Evolutionary conservation across 352 stramenopile species (phyloP).

Genomic region (Lagenidium giganteum): DNA sequence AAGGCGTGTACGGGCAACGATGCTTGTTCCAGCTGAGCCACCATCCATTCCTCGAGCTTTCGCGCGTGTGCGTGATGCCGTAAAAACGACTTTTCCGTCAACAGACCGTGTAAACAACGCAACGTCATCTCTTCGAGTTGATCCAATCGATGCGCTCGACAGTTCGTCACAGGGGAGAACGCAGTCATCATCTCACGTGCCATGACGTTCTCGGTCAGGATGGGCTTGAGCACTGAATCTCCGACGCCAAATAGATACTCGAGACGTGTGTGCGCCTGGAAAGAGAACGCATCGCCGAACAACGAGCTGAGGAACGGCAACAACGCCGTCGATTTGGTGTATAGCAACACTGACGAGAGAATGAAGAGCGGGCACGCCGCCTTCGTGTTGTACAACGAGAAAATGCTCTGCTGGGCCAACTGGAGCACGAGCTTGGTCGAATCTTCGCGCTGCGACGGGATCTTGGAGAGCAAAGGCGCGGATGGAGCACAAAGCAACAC

Average conservation of each 20-base stretch:
- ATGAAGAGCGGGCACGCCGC: constrained; percentile 49
- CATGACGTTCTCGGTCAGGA: constrained; percentile 61
- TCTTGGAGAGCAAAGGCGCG: constrained; percentile 43
- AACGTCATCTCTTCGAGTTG: constrained; percentile 46
- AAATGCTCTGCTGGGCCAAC: constrained; percentile 56
- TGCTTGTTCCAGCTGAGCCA: constrained; percentile 28
- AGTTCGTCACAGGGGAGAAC: constrained; percentile 24
- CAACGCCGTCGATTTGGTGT: constrained; percentile 56
- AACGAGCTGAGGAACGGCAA: constrained; percentile 36
- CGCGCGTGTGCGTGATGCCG: constrained; percentile 48
- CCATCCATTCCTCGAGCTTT: constrained; percentile 51
- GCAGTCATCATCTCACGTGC: constrained; percentile 41
- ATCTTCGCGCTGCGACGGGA: constrained; percentile 53
- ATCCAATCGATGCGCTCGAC: constrained; percentile 29
- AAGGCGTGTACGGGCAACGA: constrained; percentile 49
- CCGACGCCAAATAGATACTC: constrained; percentile 62
- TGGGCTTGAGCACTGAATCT: constrained; percentile 58
- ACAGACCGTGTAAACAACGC: constrained; percentile 38
- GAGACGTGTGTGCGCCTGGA: constrained; percentile 17
- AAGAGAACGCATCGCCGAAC: constrained; percentile 6
- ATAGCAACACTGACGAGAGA: constrained; percentile 57
- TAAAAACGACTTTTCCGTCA: constrained; percentile 66
- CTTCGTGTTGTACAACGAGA: constrained; percentile 45
- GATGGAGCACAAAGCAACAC: constrained; percentile 55
- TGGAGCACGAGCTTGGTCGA: constrained; percentile 38